Base-by-base conservation (phyloP, 2,329 filamentous ascomycete genomes). In the Pseudogymnoascus sp. region DNA sequence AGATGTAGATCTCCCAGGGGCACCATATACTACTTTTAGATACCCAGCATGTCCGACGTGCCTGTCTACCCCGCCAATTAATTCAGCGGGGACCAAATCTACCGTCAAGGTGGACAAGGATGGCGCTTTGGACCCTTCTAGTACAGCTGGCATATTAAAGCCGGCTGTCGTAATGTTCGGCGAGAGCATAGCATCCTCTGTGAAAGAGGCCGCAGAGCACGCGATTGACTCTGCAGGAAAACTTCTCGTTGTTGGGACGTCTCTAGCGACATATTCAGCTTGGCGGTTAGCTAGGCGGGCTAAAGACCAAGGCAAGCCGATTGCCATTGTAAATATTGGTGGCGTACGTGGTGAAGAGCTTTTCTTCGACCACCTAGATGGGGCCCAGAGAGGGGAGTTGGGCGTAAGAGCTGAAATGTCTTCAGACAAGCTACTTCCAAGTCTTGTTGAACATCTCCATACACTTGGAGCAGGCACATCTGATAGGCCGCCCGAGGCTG, bases 111-210 rank as follows among this genome's bases (percentile, higher is more conserved):
- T 89, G 11, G 93, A 97, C 70, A 69, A 72, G 1, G 91, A 97
- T 62, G 93, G 93, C 0, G 93, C 92, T 0, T 96, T 88, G 90
- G 76, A 80, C 40, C 69, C 80, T 5, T 77, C 77, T 0, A 87
- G 85, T 68, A 86, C 82, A 1, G 90, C 86, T 0, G 95, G 93
- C 1, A 85, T 97, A 38, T 75, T 99, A 63, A 97, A 97, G 72
- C 95, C 95, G 3, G 90, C 90, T 0, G 93, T 99, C 1, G 87
- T 93, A 70, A 97, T 97, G 91, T 97, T 97, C 74, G 95, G 95
- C 14, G 95, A 97, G 76, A 93, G 86, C 65, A 96, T 97, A 60
- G 79, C 84, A 0, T 75, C 77, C 1, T 71, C 76, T 1, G 86
- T 93, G 37, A 97, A 96, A 74, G 74, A 78, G 1, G 86, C 86